Evolutionary conservation across 2,329 filamentous ascomycete species (phyloP).

Genomic region (Alternaria novae-zelandiae): DNA sequence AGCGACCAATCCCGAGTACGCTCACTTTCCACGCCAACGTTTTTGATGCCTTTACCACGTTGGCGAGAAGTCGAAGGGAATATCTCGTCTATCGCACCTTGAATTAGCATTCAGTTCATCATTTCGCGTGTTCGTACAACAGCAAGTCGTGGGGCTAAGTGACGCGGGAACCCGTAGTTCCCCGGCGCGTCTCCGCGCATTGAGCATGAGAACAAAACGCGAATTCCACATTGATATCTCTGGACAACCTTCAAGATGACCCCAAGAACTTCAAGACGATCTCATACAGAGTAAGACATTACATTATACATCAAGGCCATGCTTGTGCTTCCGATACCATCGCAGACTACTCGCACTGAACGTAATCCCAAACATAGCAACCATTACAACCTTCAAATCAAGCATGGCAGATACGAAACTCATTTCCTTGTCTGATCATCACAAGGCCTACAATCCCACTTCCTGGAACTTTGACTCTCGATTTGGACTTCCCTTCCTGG

Average conservation of each 20-base stretch:
- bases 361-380: neutral
- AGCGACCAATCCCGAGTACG: neutral
- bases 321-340: neutral
- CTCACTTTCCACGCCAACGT: neutral
- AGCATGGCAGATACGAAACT: neutral
- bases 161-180: neutral
- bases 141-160: neutral
- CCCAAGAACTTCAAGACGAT: neutral
- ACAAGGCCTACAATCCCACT: slow-evolving; percentile 30
- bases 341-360: neutral
- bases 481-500: slow-evolving; percentile 36
- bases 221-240: neutral
- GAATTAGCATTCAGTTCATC: neutral
- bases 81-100: no score
- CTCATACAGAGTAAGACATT: neutral
- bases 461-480: slow-evolving; percentile 46
- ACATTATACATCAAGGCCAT: neutral
- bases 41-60: neutral
- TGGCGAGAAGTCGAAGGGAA: neutral
- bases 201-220: neutral
- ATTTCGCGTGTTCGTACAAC: neutral
- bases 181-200: neutral
- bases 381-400: neutral
- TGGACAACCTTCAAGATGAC: neutral
- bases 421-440: neutral